Evolutionary conservation across 148 eudicot genomes (phyloP).

Genomic region (Vaccinium macrocarpon): DNA sequence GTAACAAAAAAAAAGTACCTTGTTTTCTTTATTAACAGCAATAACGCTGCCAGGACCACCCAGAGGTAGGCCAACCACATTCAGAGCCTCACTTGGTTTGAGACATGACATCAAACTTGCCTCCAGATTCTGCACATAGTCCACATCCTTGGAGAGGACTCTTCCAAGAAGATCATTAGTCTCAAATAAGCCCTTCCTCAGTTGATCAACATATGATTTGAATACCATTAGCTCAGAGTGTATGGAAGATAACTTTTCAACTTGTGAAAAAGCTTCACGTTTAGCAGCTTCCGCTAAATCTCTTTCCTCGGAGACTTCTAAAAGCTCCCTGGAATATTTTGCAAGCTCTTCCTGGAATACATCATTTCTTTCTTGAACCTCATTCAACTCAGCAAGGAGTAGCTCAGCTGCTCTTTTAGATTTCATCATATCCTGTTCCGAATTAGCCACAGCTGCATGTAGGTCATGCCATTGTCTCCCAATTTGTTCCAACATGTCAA

Average conservation of each 20-base stretch:
- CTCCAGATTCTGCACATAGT: slow-evolving; percentile 48
- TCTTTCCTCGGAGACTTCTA: slow-evolving; percentile 58
- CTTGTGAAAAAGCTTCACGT: slow-evolving; percentile 59
- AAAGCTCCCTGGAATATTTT: slow-evolving; percentile 42
- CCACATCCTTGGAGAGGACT: slow-evolving; percentile 56
- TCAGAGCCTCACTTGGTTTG: slow-evolving; percentile 32
- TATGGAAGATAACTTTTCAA: slow-evolving; percentile 46
- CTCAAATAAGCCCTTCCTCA: slow-evolving; percentile 45
- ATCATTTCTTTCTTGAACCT: slow-evolving; percentile 96
- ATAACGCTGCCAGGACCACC: slow-evolving; percentile 31
- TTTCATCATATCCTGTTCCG: slow-evolving; percentile 68
- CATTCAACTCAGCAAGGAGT: slow-evolving; percentile 90
- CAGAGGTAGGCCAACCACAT: slow-evolving; percentile 23
- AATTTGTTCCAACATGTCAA: slow-evolving; percentile 62
- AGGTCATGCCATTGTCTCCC: slow-evolving; percentile 51
- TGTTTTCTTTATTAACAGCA: slow-evolving; percentile 33
- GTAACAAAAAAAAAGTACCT: slow-evolving; percentile 41
- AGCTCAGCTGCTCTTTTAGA: slow-evolving; percentile 88
- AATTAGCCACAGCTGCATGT: slow-evolving; percentile 40
- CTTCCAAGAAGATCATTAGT: slow-evolving; percentile 34
- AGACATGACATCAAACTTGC: slow-evolving; percentile 38
- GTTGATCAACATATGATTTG: slow-evolving; percentile 41
- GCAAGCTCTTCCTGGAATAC: slow-evolving; percentile 80
- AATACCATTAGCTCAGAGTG: slow-evolving; percentile 41
- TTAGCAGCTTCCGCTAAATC: slow-evolving; percentile 64